Conservation (phyloP, 164 flowering plant species). For the Tinospora cordifolia region DNA sequence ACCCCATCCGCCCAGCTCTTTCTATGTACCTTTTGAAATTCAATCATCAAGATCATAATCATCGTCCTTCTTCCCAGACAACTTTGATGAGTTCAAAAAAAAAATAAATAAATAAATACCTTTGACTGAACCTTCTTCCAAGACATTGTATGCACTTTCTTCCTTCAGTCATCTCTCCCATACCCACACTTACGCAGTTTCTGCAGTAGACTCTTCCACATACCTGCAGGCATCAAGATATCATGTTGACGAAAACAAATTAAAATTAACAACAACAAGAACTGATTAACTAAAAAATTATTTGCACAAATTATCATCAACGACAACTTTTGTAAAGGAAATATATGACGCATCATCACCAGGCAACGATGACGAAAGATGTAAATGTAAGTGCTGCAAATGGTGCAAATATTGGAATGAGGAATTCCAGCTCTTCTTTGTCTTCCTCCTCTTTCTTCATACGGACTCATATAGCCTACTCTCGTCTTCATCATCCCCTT, state of each 20-base stretch:
- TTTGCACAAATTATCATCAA: background rate
- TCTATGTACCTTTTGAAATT: conserved; percentile 41
- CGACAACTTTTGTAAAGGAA: background rate
- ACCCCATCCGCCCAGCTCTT: conserved; percentile 46
- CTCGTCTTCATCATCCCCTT: conserved; percentile 26
- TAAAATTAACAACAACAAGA: too few species aligned
- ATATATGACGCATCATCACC: conserved; percentile 19
- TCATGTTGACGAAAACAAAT: too few species aligned
- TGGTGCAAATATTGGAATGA: conserved; percentile 66
- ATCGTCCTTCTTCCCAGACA: too few species aligned
- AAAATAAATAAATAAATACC: conserved; percentile 27
- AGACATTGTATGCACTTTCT: conserved; percentile 64
- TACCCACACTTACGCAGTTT: conserved; percentile 45
- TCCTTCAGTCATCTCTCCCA: conserved; percentile 84
- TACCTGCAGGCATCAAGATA: conserved; percentile 29
- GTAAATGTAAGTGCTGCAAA: conserved; percentile 46
- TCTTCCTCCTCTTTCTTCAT: conserved; percentile 21
- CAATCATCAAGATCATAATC: background rate
- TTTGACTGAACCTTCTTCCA: conserved; percentile 57
- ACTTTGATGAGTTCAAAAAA: too few species aligned
- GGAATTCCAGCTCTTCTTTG: conserved; percentile 56
- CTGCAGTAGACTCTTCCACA: conserved; percentile 79
- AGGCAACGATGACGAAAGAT: conserved; percentile 60
- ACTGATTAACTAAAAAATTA: too few species aligned
- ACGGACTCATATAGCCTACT: conserved; percentile 12